These are phyloP conservation scores for Chaetomium olivaceum DNA, from an alignment of 2,329 filamentous ascomycete species.

Conservation along the genomic window DNA sequence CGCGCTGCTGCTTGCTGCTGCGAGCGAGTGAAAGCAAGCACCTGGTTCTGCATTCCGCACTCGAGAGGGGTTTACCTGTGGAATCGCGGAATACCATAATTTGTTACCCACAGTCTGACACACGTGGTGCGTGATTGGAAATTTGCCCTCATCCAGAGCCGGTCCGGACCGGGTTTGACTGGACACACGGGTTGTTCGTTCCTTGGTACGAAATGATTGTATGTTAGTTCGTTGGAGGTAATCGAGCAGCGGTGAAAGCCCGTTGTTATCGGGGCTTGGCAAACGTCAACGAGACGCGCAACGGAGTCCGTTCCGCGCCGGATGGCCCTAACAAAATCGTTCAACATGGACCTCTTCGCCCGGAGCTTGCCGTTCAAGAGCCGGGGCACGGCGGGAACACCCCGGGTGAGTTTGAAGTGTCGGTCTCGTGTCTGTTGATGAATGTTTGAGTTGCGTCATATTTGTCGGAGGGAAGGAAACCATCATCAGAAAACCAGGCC, in stretches of 20 bases:
- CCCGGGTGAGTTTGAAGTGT: neutral
- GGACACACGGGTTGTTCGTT: no score
- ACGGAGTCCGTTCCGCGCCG: conserved; percentile 4
- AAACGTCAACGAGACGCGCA: neutral
- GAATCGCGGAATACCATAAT: neutral
- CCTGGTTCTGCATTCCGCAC: neutral
- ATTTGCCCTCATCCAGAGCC: neutral
- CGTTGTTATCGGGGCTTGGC: conserved; percentile 1
- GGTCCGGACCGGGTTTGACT: no score
- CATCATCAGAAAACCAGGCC: neutral
- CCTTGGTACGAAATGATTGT: no score
- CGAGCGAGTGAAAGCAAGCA: neutral
- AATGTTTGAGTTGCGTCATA: conserved; percentile 3
- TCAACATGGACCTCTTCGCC: neutral
- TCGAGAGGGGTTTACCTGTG: neutral
- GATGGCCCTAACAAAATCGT: neutral
- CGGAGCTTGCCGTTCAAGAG: neutral
- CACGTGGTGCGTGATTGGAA: neutral
- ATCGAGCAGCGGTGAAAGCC: conserved; percentile 9
- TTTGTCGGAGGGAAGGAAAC: neutral
- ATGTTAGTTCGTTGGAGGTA: no score
- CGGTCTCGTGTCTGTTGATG: neutral
- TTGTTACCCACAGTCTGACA: neutral
- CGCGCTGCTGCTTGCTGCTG: neutral
- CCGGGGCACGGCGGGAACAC: neutral